Evolutionary conservation across 257 asterid genomes (phyloP).

Genomic region (Solanum ossicruentum): DNA sequence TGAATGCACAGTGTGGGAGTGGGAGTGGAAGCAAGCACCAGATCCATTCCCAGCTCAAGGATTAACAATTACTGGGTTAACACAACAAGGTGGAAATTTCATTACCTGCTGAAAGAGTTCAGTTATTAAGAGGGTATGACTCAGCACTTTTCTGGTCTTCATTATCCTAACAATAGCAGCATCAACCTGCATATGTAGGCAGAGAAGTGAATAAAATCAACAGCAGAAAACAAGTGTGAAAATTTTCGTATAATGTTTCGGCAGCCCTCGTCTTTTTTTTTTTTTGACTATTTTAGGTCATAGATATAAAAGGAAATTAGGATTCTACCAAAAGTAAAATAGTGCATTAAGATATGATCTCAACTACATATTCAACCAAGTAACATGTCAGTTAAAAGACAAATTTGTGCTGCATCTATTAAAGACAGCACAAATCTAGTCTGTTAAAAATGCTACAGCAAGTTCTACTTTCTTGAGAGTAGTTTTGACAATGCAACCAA

Average conservation of each 20-base stretch:
- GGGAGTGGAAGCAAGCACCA: not conserved
- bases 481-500: not conserved
- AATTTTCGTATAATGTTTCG: not conserved
- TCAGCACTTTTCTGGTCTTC: constrained; percentile 90
- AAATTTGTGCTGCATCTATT: not conserved
- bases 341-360: not conserved
- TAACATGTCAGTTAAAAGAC: not conserved
- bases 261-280: not conserved
- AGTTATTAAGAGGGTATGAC: constrained; percentile 90
- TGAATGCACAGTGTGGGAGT: not conserved
- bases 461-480: not conserved
- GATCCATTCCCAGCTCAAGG: not conserved
- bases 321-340: not conserved
- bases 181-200: constrained; percentile 50
- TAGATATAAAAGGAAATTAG: not conserved
- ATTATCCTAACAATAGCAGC: constrained; percentile 97
- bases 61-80: not conserved
- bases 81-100: not conserved
- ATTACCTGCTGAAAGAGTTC: constrained; percentile 98
- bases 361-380: not conserved
- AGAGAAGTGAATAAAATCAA: not conserved
- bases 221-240: not conserved
- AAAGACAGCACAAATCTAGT: not conserved
- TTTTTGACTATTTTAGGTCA: not conserved
- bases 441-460: not conserved